Percentiles rank a stretch among this genome's conserved stretches.
Conservation (phyloP, 202 grass and related monocot genomes). For the Panicum hallii region DNA sequence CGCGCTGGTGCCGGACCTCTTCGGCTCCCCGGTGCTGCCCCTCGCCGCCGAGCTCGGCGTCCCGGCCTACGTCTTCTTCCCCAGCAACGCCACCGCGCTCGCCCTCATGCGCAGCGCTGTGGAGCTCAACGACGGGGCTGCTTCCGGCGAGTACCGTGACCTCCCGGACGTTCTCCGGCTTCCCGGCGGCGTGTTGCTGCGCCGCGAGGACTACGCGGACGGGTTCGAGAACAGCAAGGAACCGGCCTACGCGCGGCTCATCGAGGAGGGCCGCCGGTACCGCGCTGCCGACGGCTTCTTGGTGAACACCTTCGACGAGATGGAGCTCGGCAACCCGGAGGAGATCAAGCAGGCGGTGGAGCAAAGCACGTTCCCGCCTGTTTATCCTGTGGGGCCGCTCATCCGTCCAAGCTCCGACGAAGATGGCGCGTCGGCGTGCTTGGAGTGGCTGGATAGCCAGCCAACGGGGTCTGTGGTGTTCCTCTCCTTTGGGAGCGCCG, state of each 20-base stretch:
- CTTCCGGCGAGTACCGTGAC: slow-evolving; percentile 12
- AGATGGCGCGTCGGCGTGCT: background rate
- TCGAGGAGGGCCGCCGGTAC: slow-evolving; percentile 8
- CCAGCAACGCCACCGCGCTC: slow-evolving; percentile 25
- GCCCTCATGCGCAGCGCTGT: slow-evolving; percentile 22
- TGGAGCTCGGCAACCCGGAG: slow-evolving; percentile 34
- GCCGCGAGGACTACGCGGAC: background rate
- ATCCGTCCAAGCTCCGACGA: slow-evolving; percentile 30
- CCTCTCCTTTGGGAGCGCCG: slow-evolving; percentile 51
- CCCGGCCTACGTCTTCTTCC: slow-evolving; percentile 50
- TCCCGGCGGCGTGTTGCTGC: slow-evolving; percentile 40
- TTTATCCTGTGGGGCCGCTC: slow-evolving; percentile 45
- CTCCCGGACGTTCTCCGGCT: slow-evolving; percentile 51
- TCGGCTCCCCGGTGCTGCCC: slow-evolving; percentile 27
- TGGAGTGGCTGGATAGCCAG: slow-evolving; percentile 60
- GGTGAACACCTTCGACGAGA: slow-evolving; percentile 49
- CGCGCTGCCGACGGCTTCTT: slow-evolving; percentile 35
- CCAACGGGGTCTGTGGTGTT: slow-evolving; percentile 40
- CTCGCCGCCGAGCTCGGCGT: slow-evolving; percentile 60
- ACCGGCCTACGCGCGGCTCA: background rate
- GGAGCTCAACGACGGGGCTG: slow-evolving; percentile 34
- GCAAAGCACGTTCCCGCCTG: slow-evolving; percentile 34
- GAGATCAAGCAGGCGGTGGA: background rate
- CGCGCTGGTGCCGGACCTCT: slow-evolving; percentile 60
- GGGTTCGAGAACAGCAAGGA: background rate